A percentile compares a stretch with the other conserved stretches of the same genome.
Evolutionary conservation across 78 protist species (phyloP).

Genomic region (Dictyostelium capitatum): DNA sequence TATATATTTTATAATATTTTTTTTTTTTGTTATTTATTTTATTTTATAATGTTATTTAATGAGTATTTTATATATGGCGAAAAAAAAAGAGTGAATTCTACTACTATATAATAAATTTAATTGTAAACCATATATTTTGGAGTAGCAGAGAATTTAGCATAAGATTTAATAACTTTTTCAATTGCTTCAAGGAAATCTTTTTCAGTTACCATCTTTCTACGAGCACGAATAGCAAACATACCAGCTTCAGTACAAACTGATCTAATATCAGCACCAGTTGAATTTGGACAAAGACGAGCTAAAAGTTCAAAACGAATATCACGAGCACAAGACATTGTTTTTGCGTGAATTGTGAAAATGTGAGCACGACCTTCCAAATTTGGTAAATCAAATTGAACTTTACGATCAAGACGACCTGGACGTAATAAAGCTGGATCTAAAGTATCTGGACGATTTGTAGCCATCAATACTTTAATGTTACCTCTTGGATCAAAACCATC

Average conservation of each 20-base stretch:
- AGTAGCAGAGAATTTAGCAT: constrained; percentile 99
- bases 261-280: constrained; percentile 95
- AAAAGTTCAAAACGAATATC: constrained; percentile 99
- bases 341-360: constrained; percentile 96
- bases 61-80: no score
- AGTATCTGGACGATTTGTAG: constrained; percentile 99
- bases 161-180: constrained; percentile 99
- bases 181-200: constrained; percentile 99
- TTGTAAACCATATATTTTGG: constrained; percentile 78
- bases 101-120: neutral
- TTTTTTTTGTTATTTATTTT: no score
- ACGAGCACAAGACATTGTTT: constrained; percentile 92
- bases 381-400: constrained; percentile 98
- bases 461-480: constrained; percentile 99
- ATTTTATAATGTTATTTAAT: no score
- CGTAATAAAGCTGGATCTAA: constrained; percentile 99
- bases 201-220: constrained; percentile 96
- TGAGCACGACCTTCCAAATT: constrained; percentile 97
- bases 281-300: constrained; percentile 99
- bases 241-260: constrained; percentile 95
- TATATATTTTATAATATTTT: no score
- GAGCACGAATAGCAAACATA: constrained; percentile 94
- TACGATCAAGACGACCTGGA: constrained; percentile 99
- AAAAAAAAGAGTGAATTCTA: no score
- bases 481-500: constrained; percentile 99